Percentiles rank a stretch among this genome's conserved stretches.
Evolutionary conservation across 352 stramenopile species (phyloP).

Genomic region (Phytophthora sansomeana): DNA sequence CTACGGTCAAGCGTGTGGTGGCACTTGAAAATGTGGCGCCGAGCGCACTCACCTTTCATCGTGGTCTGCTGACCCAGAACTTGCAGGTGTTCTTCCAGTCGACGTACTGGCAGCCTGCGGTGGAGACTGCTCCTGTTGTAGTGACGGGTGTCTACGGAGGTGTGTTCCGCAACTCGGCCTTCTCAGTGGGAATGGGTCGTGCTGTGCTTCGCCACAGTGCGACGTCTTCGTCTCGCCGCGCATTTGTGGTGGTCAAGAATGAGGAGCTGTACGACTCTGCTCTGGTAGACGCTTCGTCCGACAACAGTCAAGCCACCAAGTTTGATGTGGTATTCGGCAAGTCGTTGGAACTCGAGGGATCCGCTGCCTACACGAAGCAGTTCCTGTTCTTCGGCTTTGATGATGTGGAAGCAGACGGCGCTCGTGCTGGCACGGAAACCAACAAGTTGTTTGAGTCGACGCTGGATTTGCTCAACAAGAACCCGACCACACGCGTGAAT

Average conservation of each 20-base stretch:
- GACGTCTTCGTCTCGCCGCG: constrained; percentile 46
- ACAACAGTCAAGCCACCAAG: constrained; percentile 52
- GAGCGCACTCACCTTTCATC: constrained; percentile 69
- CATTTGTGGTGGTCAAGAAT: constrained; percentile 87
- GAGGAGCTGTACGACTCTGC: constrained; percentile 67
- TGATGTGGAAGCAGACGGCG: constrained; percentile 65
- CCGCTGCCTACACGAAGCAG: constrained; percentile 80
- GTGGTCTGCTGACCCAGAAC: constrained; percentile 71
- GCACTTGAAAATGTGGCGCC: constrained; percentile 77
- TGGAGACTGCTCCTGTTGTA: constrained; percentile 44
- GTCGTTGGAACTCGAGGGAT: constrained; percentile 45
- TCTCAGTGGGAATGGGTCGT: constrained; percentile 74
- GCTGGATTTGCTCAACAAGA: constrained; percentile 65
- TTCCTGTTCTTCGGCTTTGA: constrained; percentile 93
- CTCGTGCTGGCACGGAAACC: constrained; percentile 42
- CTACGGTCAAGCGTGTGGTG: constrained; percentile 62
- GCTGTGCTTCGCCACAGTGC: constrained; percentile 69
- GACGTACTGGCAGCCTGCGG: constrained; percentile 38
- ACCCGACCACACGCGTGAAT: constrained; percentile 69
- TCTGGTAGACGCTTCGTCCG: constrained; percentile 40
- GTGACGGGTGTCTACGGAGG: constrained; percentile 76
- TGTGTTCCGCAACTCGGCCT: constrained; percentile 68
- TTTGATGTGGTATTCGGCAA: constrained; percentile 69
- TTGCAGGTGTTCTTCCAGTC: constrained; percentile 82
- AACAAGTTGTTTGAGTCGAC: constrained; percentile 48